Conservation (phyloP, 148 eudicot genomes). For the Selenicereus undatus region DNA sequence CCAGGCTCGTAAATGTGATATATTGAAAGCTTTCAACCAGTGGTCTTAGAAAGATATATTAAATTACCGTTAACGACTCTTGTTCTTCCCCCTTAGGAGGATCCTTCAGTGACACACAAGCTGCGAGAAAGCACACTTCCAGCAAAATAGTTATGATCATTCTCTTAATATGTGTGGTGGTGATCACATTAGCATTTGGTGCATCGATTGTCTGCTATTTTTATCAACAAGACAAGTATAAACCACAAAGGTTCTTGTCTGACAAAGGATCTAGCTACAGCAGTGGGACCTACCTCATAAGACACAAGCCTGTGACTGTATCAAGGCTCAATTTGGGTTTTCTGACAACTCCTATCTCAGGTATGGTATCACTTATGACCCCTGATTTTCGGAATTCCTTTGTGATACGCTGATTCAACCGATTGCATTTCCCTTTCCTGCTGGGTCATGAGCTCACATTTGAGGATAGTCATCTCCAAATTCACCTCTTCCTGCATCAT, state of each 20-base stretch:
- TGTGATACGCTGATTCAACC: not conserved
- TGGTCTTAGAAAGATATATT: not conserved
- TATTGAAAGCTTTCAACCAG: not conserved
- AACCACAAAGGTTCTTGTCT: constrained; percentile 37
- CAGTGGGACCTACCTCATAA: constrained; percentile 62
- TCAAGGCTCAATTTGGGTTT: constrained; percentile 31
- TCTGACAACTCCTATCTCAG: constrained; percentile 34
- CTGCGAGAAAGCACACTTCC: constrained; percentile 41
- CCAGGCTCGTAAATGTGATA: not conserved
- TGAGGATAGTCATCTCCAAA: too few relatives aligned
- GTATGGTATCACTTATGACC: constrained; percentile 23
- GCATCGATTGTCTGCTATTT: constrained; percentile 48
- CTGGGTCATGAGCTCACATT: too few relatives aligned
- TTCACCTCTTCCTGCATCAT: not conserved
- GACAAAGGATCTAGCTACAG: constrained; percentile 58
- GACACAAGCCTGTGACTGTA: constrained; percentile 34
- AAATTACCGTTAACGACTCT: not conserved
- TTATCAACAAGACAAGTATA: constrained; percentile 39
- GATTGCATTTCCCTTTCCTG: not conserved
- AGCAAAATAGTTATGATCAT: constrained; percentile 47
- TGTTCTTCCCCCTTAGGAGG: constrained; percentile 42
- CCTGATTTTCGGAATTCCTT: not conserved
- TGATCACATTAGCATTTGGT: constrained; percentile 50
- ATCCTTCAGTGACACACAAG: constrained; percentile 29
- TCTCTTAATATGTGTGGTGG: constrained; percentile 49